Base-by-base conservation (phyloP, 371 early-diverging fungal genomes). In the Blastocladiella emersonii region DNA sequence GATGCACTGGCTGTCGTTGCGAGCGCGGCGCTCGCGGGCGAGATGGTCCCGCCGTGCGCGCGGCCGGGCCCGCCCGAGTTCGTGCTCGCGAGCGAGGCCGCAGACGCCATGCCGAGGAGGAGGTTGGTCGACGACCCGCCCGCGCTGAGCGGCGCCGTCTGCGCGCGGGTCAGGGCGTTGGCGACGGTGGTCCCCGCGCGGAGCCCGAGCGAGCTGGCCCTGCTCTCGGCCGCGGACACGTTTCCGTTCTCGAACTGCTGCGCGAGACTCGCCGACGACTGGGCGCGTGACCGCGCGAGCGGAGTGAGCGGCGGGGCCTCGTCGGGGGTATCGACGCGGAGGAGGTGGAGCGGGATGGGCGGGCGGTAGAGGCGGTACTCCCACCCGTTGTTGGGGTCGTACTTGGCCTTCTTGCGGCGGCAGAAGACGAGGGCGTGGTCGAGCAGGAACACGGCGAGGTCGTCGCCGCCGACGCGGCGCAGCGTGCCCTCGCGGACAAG, bases 351-450 rank as follows among this genome's bases (percentile, higher is more conserved):
- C 37, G 34, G n/a, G 37, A 37, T 37, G 25, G 21, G 21, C 21
- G 25, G n/a, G 13, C 59, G 59, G 59, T 59, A 41, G 36, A 37
- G 8, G 27, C 43, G 37, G 32, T 35, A 34, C 19, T 59, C 59
- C 30, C 34, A 8, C 32, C n/a, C n/a, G 44, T 34, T 13, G 30
- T 19, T 21, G 13, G 27, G 53, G 15, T 71, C 70, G 62, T 83
- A 67, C 68, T 72, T 57, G 62, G 72, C 72, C 62, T 77, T 71
- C 76, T 82, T 80, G 45, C 76, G 74, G 68, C 87, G 88, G 53
- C 89, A 81, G 68, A 94, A 73, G 17, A 95, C 68, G 21, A 95
- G 71, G 60, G 81, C 79, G 71, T 93, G 91, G 67, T 95, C 96
- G 49, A 95, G 82, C 34, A 94, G 70, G 68, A 88, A 89, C 27